These are phyloP conservation scores for Fraxinus angustifolia DNA, from an alignment of 305 asterid genomes.

Conservation along the genomic window DNA sequence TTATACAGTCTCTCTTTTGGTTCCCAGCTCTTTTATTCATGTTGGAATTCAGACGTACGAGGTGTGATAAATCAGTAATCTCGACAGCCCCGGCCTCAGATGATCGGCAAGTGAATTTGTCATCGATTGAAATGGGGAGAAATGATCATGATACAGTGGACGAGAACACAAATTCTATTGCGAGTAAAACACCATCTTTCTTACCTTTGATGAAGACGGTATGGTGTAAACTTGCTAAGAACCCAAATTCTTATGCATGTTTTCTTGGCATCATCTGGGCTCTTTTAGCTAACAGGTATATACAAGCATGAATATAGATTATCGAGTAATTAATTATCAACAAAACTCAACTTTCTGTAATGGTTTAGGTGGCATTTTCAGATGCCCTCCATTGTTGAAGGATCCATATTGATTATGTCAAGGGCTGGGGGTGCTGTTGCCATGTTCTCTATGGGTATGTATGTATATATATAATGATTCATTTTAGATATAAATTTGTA, in stretches of 20 bases:
- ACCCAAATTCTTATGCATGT: conserved; percentile 62
- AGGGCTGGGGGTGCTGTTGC: conserved; percentile 70
- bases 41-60: conserved; percentile 40
- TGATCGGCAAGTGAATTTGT: neutral
- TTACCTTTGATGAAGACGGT: conserved; percentile 35
- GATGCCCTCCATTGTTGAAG: conserved; percentile 60
- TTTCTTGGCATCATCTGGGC: conserved; percentile 60
- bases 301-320: neutral
- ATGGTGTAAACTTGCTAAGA: conserved; percentile 39
- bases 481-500: no score
- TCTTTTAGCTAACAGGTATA: conserved; percentile 54
- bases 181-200: neutral
- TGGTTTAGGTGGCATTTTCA: conserved; percentile 55
- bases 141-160: neutral
- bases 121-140: neutral
- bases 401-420: conserved; percentile 64
- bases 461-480: neutral
- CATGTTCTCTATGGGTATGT: conserved; percentile 60
- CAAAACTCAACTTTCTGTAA: neutral
- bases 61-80: neutral
- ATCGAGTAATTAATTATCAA: neutral
- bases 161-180: neutral
- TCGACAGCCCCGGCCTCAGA: neutral
- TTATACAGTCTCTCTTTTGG: conserved; percentile 52
- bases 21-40: conserved; percentile 38